phyloP scores from a whole-genome alignment of 2,329 filamentous ascomycete genomes.

The Ciborinia camelliae region DNA sequence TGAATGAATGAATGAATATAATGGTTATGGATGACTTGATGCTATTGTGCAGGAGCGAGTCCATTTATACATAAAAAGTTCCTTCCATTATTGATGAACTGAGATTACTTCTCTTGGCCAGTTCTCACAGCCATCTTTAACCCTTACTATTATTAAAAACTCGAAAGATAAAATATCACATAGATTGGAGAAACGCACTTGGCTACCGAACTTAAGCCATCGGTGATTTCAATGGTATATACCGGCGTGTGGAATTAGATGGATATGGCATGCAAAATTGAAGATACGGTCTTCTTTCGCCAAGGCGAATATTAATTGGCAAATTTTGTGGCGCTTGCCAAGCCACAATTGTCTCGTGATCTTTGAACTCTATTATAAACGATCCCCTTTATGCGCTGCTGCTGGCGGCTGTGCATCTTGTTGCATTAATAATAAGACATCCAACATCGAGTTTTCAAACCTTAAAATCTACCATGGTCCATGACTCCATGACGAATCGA shows the following conservation, averaged over 20 bases:
- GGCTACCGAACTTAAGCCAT: neutral
- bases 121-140: neutral
- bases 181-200: neutral
- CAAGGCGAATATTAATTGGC: neutral
- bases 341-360: slow-evolving; percentile 2
- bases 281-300: neutral
- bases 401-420: neutral
- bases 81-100: neutral
- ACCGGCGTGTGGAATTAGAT: neutral
- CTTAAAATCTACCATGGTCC: neutral
- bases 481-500: no score
- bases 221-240: neutral
- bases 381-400: neutral
- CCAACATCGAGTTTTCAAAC: neutral
- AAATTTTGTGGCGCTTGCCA: neutral
- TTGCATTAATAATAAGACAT: no score
- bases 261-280: neutral
- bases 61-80: neutral
- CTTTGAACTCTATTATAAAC: neutral
- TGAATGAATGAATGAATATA: neutral
- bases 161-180: neutral
- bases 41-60: neutral
- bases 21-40: neutral
- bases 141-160: no score
- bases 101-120: neutral